Percentiles rank a stretch among this genome's conserved stretches.
phyloP scores from a whole-genome alignment of 495 filamentous ascomycete species.

The Paragyromitra xinjiangensis region DNA sequence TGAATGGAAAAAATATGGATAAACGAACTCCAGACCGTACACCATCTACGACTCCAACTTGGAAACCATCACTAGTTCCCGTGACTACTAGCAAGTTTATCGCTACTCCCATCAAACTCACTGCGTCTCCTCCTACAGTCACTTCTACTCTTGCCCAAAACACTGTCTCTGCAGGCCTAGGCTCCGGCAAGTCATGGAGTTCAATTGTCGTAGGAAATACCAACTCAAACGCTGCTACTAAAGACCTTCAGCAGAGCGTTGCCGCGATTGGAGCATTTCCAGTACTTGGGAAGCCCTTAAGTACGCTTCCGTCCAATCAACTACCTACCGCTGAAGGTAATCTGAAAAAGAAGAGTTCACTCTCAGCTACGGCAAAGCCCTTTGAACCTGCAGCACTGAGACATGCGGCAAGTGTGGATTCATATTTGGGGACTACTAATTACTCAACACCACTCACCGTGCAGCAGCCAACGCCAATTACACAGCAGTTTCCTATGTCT shows the following conservation, averaged over 20 bases:
- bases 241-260: not conserved
- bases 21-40: not conserved
- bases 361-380: constrained; percentile 38
- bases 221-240: not conserved
- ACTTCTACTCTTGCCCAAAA: not conserved
- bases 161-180: not conserved
- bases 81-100: not conserved
- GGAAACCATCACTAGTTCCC: not conserved
- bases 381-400: constrained; percentile 29
- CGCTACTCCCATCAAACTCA: not conserved
- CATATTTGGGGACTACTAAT: constrained; percentile 1
- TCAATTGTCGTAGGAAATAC: constrained; percentile 28
- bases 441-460: too few relatives aligned
- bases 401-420: constrained; percentile 6
- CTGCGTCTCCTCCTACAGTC: not conserved
- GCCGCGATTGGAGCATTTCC: constrained; percentile 24
- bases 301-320: constrained; percentile 5
- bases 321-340: not conserved
- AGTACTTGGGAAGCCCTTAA: constrained; percentile 11
- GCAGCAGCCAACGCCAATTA: not conserved
- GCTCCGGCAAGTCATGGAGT: constrained; percentile 31
- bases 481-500: not conserved
- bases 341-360: constrained; percentile 15
- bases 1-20: constrained; percentile 7
- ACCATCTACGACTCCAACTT: not conserved